A percentile compares a stretch with the other conserved stretches of the same genome.
phyloP scores from a whole-genome alignment of 2,329 filamentous ascomycete species.

The Neodidymelliopsis sp. region DNA sequence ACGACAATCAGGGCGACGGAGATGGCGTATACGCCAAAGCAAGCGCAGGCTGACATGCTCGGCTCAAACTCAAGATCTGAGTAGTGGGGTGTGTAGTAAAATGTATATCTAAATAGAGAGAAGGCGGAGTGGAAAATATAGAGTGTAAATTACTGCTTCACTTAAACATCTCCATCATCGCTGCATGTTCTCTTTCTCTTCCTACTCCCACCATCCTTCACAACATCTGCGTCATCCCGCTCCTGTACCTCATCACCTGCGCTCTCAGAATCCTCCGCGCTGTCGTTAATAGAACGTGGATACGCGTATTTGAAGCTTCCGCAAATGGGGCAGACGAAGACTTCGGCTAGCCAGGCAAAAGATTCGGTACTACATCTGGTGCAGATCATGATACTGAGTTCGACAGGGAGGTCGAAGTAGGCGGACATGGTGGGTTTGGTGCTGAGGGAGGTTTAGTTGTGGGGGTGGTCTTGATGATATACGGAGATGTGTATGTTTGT shows the following conservation, averaged over 20 bases:
- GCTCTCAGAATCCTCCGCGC: background rate
- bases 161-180: background rate
- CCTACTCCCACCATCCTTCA: background rate
- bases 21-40: slow-evolving; percentile 5
- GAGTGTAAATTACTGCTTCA: too few species aligned
- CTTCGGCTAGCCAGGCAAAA: slow-evolving; percentile 23
- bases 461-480: background rate
- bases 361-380: slow-evolving; percentile 9
- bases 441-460: background rate
- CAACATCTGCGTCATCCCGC: background rate
- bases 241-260: background rate
- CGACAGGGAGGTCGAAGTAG: slow-evolving; percentile 12
- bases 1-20: background rate
- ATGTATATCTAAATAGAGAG: too few species aligned
- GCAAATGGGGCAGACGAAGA: slow-evolving; percentile 19
- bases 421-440: slow-evolving; percentile 11
- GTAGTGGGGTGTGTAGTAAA: too few species aligned
- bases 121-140: too few species aligned
- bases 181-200: background rate
- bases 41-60: too few species aligned
- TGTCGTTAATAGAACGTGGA: background rate
- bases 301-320: slow-evolving; percentile 4
- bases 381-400: slow-evolving; percentile 19
- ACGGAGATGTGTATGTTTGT: too few species aligned
- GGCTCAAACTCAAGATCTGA: too few species aligned